These are phyloP conservation scores for Taphrina wiesneri DNA, from an alignment of 1,139 yeast genomes.

Conservation along the genomic window DNA sequence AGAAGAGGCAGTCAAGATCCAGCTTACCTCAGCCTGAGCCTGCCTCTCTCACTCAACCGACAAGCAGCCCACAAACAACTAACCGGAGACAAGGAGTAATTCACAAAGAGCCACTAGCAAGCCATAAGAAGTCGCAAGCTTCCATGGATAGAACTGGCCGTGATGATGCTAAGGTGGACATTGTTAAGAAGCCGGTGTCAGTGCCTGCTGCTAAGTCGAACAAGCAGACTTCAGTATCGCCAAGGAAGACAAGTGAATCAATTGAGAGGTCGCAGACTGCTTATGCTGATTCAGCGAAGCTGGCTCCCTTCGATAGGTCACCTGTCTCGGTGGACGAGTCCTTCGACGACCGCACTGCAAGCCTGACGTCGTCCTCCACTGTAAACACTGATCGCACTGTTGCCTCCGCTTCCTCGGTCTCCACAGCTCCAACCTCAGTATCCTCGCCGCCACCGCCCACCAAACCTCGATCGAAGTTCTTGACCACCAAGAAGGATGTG, in stretches of 20 bases:
- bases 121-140: background rate
- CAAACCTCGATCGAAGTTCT: constrained; percentile 5
- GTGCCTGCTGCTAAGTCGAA: background rate
- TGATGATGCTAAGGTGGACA: background rate
- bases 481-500: background rate
- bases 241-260: background rate
- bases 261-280: constrained; percentile 12
- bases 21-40: background rate
- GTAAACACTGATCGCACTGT: background rate
- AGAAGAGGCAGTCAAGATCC: background rate
- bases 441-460: background rate
- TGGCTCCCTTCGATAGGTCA: constrained; percentile 7
- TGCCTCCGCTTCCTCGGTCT: background rate
- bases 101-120: background rate
- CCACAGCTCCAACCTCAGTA: constrained; percentile 11
- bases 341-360: constrained; percentile 16
- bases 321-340: background rate
- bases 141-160: background rate
- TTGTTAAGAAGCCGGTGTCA: background rate
- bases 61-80: background rate
- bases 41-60: background rate
- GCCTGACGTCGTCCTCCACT: constrained; percentile 22
- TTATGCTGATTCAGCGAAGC: background rate
- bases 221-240: background rate
- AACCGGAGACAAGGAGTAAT: background rate